phyloP scores from a whole-genome alignment of 495 filamentous ascomycete species.

The Penicillium antarcticum region DNA sequence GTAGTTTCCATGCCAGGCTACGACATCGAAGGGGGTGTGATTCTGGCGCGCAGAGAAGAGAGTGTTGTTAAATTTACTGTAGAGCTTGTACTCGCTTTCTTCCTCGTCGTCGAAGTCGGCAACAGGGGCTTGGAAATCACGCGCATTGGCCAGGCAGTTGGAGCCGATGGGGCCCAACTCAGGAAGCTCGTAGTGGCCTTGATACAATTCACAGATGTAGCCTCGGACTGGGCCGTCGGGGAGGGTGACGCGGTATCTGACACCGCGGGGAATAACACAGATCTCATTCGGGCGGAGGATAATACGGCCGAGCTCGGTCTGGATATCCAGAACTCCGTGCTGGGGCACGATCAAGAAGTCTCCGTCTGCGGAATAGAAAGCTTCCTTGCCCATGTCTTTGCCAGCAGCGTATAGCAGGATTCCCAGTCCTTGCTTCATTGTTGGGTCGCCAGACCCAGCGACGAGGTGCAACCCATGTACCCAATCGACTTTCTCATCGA shows the following conservation, averaged over 20 bases:
- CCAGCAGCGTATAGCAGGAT: constrained; percentile 82
- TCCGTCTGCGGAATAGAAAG: constrained; percentile 89
- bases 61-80: constrained; percentile 75
- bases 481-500: constrained; percentile 72
- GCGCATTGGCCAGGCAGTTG: constrained; percentile 80
- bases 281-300: constrained; percentile 89
- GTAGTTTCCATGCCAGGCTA: constrained; percentile 76
- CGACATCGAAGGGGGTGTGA: constrained; percentile 79
- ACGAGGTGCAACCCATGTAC: constrained; percentile 73
- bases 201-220: constrained; percentile 85
- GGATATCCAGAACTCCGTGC: constrained; percentile 79
- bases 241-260: constrained; percentile 68
- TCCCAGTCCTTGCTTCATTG: constrained; percentile 74
- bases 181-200: constrained; percentile 79
- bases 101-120: constrained; percentile 68
- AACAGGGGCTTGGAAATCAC: constrained; percentile 84
- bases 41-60: constrained; percentile 70
- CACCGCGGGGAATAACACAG: constrained; percentile 79
- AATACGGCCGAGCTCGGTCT: constrained; percentile 78
- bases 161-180: constrained; percentile 88
- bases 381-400: constrained; percentile 71
- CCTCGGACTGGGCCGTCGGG: constrained; percentile 65
- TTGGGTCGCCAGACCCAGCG: constrained; percentile 80
- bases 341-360: constrained; percentile 85
- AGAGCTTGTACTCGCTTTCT: constrained; percentile 52